These are phyloP conservation scores for Backusella liffmaniae DNA, from an alignment of 192 early-diverging fungal genomes.

Conservation along the genomic window DNA sequence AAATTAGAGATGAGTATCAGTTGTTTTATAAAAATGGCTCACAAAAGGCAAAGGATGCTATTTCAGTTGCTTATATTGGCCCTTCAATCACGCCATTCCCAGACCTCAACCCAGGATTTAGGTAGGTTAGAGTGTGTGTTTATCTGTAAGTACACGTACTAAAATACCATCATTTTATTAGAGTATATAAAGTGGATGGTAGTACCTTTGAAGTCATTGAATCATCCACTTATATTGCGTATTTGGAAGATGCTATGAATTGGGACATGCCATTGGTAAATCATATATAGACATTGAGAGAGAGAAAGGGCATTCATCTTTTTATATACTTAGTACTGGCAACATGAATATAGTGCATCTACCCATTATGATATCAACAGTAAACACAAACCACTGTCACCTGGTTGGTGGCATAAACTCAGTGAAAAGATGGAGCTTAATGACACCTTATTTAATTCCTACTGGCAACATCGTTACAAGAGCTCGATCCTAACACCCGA, in stretches of 20 bases:
- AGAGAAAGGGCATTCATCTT: too few species aligned
- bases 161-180: slow-evolving; percentile 6
- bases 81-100: slow-evolving; percentile 53
- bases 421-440: slow-evolving; percentile 41
- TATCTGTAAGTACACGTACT: not conserved
- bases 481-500: slow-evolving; percentile 15
- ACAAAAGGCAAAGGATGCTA: slow-evolving; percentile 36
- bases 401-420: slow-evolving; percentile 55
- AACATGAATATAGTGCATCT: slow-evolving; percentile 48
- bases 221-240: slow-evolving; percentile 49
- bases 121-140: slow-evolving; percentile 14
- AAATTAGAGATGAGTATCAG: slow-evolving; percentile 47
- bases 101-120: slow-evolving; percentile 53
- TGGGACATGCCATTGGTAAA: slow-evolving; percentile 38
- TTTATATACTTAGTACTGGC: slow-evolving; percentile 34
- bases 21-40: slow-evolving; percentile 43
- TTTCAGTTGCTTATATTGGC: slow-evolving; percentile 46
- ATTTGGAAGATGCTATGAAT: slow-evolving; percentile 35
- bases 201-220: slow-evolving; percentile 53
- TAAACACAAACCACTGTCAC: slow-evolving; percentile 32
- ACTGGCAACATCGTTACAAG: slow-evolving; percentile 41
- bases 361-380: slow-evolving; percentile 28
- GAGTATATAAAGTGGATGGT: slow-evolving; percentile 51
- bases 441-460: slow-evolving; percentile 34
- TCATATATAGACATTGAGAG: not conserved